Evolutionary conservation across 2,329 filamentous ascomycete species (phyloP).

Genomic region (Harringtonia aguacate): DNA sequence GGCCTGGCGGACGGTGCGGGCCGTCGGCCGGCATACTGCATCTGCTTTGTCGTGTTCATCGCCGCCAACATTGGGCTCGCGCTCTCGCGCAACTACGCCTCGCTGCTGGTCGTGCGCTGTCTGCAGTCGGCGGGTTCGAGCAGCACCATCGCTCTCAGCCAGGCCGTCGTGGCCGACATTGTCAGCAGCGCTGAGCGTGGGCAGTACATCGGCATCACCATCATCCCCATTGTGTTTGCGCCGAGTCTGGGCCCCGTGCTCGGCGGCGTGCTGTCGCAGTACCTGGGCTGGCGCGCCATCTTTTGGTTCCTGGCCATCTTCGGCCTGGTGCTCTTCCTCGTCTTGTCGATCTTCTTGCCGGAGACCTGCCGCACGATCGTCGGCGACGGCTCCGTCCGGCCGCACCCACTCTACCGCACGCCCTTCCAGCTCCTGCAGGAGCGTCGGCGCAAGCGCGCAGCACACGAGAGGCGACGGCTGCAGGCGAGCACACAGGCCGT

Average conservation of each 20-base stretch:
- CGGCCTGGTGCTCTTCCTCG: constrained; percentile 25
- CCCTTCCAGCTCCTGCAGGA: constrained; percentile 8
- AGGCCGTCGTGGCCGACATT: constrained; percentile 52
- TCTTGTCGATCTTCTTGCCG: constrained; percentile 39
- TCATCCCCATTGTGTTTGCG: constrained; percentile 34
- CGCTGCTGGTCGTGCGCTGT: constrained; percentile 41
- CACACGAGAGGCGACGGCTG: neutral
- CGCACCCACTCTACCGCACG: constrained; percentile 11
- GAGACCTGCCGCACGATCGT: constrained; percentile 40
- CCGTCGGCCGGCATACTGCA: constrained; percentile 39
- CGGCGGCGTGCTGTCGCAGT: constrained; percentile 45
- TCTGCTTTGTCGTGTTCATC: constrained; percentile 41
- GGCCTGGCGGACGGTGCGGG: constrained; percentile 43
- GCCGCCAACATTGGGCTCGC: constrained; percentile 42
- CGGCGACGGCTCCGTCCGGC: constrained; percentile 36
- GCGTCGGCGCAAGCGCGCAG: neutral
- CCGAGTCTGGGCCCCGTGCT: constrained; percentile 43
- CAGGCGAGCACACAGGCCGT: neutral
- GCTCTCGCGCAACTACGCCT: constrained; percentile 34
- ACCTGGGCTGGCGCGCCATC: constrained; percentile 47
- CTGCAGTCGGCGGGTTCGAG: constrained; percentile 48
- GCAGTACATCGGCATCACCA: constrained; percentile 43
- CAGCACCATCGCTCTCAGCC: constrained; percentile 45
- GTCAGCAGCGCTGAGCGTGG: constrained; percentile 51
- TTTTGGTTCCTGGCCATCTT: constrained; percentile 52